phyloP scores from a whole-genome alignment of 2,329 filamentous ascomycete species.

The Verticillium isaacii region DNA sequence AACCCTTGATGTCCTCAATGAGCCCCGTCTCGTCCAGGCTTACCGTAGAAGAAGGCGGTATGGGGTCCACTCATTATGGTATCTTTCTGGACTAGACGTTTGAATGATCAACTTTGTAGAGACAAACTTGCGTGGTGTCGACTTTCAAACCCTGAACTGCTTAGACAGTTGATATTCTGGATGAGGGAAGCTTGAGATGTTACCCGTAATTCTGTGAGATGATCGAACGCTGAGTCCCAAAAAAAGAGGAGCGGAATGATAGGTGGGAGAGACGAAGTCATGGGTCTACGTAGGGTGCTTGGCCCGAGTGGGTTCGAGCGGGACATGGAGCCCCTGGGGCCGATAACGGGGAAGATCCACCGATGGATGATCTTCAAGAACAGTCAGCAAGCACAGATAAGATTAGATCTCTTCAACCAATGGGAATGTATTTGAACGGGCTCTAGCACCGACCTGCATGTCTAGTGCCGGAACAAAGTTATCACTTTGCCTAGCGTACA shows the following conservation, averaged over 20 bases:
- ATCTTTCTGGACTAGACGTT: too few species aligned
- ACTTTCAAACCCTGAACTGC: too few species aligned
- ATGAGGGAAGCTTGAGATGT: too few species aligned
- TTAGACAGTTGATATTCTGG: too few species aligned
- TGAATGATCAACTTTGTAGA: too few species aligned
- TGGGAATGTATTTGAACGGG: background rate
- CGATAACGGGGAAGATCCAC: background rate
- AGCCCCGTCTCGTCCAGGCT: constrained; percentile 10
- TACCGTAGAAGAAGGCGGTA: constrained; percentile 56
- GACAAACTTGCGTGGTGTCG: too few species aligned
- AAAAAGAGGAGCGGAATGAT: background rate
- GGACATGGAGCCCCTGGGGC: background rate
- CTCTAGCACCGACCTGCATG: background rate
- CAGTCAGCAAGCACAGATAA: background rate
- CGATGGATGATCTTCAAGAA: background rate
- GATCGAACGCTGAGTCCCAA: background rate
- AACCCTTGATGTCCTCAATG: background rate
- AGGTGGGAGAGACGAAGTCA: background rate
- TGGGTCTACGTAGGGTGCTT: background rate
- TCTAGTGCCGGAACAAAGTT: constrained; percentile 26
- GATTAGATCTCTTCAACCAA: constrained; percentile 1
- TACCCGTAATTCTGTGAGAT: too few species aligned
- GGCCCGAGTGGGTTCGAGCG: background rate
- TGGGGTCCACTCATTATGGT: constrained; percentile 30
- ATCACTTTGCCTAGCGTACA: constrained; percentile 30